phyloP scores from a whole-genome alignment of 176 grass and related monocot species.

The Aegilops tauschii region DNA sequence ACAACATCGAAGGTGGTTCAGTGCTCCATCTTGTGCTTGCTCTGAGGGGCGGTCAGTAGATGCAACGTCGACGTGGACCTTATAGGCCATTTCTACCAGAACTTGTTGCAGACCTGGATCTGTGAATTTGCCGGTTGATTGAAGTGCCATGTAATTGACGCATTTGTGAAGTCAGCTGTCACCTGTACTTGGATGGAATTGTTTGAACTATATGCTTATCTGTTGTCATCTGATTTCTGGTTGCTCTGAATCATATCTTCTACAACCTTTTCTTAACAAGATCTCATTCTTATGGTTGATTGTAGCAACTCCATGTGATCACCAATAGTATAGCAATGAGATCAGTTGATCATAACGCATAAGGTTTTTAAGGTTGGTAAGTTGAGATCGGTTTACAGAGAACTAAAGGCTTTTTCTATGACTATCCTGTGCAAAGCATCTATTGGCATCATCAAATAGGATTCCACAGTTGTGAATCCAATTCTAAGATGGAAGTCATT shows the following conservation, averaged over 20 bases:
- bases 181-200: constrained; percentile 27
- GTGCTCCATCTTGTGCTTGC: constrained; percentile 95
- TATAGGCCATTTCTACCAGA: background rate
- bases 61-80: background rate
- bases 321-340: background rate
- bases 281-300: background rate
- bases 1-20: constrained; percentile 93
- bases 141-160: constrained; percentile 13
- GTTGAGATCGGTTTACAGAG: background rate
- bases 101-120: background rate
- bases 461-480: constrained; percentile 27
- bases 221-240: background rate
- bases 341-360: too few relatives aligned
- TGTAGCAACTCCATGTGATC: background rate
- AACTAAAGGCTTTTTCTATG: background rate
- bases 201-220: constrained; percentile 9
- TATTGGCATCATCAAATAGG: background rate
- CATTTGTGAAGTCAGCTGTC: constrained; percentile 20
- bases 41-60: constrained; percentile 71
- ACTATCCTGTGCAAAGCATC: background rate
- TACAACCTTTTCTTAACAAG: background rate
- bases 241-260: background rate
- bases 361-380: background rate
- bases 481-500: background rate
- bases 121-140: constrained; percentile 21